Conservation (phyloP, 805 yeast genomes). For the Yamadazyma laniorum region DNA sequence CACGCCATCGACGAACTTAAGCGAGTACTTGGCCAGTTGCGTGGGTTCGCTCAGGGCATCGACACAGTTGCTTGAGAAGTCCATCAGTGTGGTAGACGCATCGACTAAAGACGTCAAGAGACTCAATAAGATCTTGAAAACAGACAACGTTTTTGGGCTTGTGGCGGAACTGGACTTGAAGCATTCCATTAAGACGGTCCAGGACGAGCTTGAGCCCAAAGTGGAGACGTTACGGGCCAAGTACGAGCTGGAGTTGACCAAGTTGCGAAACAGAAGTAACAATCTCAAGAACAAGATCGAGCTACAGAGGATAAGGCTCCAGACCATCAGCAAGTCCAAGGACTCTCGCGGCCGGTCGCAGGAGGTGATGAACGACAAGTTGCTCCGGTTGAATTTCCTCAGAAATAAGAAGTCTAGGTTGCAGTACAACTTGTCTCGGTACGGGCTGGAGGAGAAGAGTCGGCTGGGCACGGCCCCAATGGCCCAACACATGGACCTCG, state of each 20-base stretch:
- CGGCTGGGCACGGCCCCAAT: conserved; percentile 1
- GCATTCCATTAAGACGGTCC: conserved; percentile 37
- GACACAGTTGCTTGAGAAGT: conserved; percentile 29
- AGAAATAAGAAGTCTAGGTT: conserved; percentile 45
- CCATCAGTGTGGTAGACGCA: conserved; percentile 32
- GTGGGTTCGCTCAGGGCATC: conserved; percentile 33
- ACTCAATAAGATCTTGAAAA: conserved; percentile 39
- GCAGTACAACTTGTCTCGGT: conserved; percentile 34
- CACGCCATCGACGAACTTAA: background rate
- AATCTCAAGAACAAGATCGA: conserved; percentile 36
- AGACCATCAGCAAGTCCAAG: conserved; percentile 10
- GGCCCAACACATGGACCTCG: conserved; percentile 15
- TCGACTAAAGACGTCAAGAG: conserved; percentile 41
- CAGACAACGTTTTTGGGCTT: conserved; percentile 48
- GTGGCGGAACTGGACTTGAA: conserved; percentile 49
- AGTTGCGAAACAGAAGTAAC: conserved; percentile 30
- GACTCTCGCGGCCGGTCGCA: conserved; percentile 1
- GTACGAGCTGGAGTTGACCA: conserved; percentile 31
- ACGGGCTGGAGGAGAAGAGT: conserved; percentile 17
- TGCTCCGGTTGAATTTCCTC: conserved; percentile 38
- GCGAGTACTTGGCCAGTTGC: conserved; percentile 21
- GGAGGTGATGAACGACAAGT: conserved; percentile 28
- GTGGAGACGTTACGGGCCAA: conserved; percentile 28
- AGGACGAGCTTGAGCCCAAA: conserved; percentile 42
- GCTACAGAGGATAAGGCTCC: conserved; percentile 40